Evolutionary conservation across 2,329 filamentous ascomycete genomes (phyloP), one percentile per base, ranked within the genome.

Genomic region (Blumeriella jaapii): DNA sequence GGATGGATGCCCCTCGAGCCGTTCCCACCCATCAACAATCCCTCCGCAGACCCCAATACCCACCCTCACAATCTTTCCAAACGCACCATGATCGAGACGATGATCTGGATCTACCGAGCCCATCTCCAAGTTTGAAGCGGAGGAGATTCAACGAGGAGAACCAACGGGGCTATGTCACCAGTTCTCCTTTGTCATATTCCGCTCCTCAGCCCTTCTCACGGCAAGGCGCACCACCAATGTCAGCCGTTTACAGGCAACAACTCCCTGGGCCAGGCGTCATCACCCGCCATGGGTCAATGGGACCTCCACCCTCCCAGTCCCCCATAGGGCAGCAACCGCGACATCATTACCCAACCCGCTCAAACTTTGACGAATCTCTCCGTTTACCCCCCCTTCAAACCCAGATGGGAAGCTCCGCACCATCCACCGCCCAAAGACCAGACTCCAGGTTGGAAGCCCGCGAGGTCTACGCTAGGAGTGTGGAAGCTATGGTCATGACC

Each of bases 401-500:
- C 13, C 52, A 55, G 22, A 37, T 51, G 5, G 25, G 37, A 56
- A 61, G 52, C 55, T 52, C 46, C 54, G 53, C 34, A 51, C 55
- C 18, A 53, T 51, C 35, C 52, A 53, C 41, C 7, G 9, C 66
- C 15, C 63, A 64, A 3, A 48, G 50, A 39, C 46, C 50, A 11
- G 58, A 60, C 36, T 34, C 27, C 28, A 50, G 43, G 35, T 44
- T 29, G 48, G 50, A 51, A 16, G 55, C 32, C 46, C 53, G 45
- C 51, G 59, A 46, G 53, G 55, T 34, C 40, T 57, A 51, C 55
- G 55, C 59, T 45, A 66, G 52, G 41, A 69, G 63, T 31, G 60
- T 81, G 14, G 75, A 81, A 48, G 73, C 77, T 6, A 78, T 81
- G 61, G 74, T 87, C 40, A 83, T 82, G 75, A 74, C 68, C 16